Percentiles rank a stretch among this genome's conserved stretches.
Evolutionary conservation across 345 rosid species (phyloP).

Genomic region (Syzygium oleosum): DNA sequence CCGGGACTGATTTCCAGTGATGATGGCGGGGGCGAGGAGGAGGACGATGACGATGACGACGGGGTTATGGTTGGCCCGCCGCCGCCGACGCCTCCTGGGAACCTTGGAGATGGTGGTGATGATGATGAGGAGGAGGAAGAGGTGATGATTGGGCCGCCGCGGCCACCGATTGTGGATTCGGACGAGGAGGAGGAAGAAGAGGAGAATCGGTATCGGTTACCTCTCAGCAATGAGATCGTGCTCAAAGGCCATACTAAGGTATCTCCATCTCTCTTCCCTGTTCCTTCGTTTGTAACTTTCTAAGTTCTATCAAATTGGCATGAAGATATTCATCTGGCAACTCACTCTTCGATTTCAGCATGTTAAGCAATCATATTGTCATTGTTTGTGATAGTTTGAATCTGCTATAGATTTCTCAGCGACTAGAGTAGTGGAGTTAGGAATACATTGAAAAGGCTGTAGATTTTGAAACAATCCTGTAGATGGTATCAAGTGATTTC

Average conservation of each 20-base stretch:
- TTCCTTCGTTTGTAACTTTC: neutral
- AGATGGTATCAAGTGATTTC: neutral
- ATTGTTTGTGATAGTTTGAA: neutral
- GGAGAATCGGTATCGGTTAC: conserved; percentile 55
- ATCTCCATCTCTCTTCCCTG: neutral
- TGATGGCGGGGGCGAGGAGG: neutral
- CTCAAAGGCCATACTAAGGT: conserved; percentile 93
- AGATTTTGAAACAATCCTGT: neutral
- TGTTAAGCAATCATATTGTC: neutral
- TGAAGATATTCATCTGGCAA: neutral
- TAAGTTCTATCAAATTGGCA: neutral
- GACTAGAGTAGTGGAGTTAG: too few relatives aligned
- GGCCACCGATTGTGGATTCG: conserved; percentile 34
- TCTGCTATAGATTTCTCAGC: too few relatives aligned
- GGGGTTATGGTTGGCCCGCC: conserved; percentile 53
- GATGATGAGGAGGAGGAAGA: conserved; percentile 27
- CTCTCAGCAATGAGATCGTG: conserved; percentile 77
- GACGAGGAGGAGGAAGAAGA: conserved; percentile 51
- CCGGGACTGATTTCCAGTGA: neutral
- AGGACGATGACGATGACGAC: neutral
- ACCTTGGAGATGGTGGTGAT: conserved; percentile 9
- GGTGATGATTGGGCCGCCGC: conserved; percentile 53
- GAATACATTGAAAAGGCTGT: neutral
- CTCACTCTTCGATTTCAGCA: neutral
- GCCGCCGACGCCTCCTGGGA: conserved; percentile 20